Evolutionary conservation across 2,329 filamentous ascomycete genomes (phyloP), one percentile per base, ranked within the genome.

Genomic region (Thelonectria blattea): DNA sequence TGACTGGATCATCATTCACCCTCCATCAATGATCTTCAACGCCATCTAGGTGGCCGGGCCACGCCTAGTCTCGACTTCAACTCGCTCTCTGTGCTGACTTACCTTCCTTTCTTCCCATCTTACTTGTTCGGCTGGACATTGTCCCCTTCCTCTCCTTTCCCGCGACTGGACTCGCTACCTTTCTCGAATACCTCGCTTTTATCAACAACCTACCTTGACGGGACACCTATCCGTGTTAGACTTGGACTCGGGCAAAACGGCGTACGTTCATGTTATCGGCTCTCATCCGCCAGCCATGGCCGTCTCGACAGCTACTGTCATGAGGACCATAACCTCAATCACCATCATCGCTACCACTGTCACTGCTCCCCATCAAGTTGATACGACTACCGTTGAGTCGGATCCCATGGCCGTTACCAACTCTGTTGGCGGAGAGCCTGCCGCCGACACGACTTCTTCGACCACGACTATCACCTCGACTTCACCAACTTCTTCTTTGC

Each of bases 121-220:
- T 64, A 22, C 51, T 55, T 61, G 49, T 39, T 51, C 57, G 59
- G 51, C 63, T 60, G 62, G 52, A 39, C 47, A 47, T 54, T 60
- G 60, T 47, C 34, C 49, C 56, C 52, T 59, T 46, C 34, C 39
- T 59, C 42, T 46, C 34, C 54, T 56, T 56, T 52, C 62, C 56
- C 60, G 68, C 68, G 68, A 66, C 68, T 69, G 68, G 68, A 55
- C 63, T 82, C 79, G 80, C 80, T 70, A 71, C 63, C 56, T 61
- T 58, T 50, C 61, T 64, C 56, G 47, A 58, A 54, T 72, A 18
- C 32, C 27, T 18, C 42, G 20, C 9, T 72, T 69, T 24, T 22
- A 27, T 47, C 45, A 17, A 47, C n/a, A n/a, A n/a, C n/a, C 82
- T 56, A 80, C 73, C 50, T 85, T 56, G 73, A 78, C 58, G 82